phyloP scores from a whole-genome alignment of 345 rosid species.

The Eucalyptus regnans region DNA sequence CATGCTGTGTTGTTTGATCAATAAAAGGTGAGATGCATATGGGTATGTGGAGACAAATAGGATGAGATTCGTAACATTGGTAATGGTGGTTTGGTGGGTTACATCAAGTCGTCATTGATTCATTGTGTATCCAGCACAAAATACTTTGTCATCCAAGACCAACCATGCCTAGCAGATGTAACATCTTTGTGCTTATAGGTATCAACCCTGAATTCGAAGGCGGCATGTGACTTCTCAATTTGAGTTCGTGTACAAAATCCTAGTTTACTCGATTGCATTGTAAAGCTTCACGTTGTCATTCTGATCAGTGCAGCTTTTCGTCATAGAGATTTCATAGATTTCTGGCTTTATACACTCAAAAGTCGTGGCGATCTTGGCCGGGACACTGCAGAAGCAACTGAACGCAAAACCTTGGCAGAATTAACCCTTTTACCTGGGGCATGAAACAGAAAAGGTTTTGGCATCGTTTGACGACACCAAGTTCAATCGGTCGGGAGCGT shows the following conservation, averaged over 20 bases:
- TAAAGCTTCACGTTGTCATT: neutral
- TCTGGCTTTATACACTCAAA: neutral
- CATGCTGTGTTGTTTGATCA: neutral
- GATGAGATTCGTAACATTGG: neutral
- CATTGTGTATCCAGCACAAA: neutral
- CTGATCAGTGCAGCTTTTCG: neutral
- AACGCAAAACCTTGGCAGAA: neutral
- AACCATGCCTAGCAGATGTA: neutral
- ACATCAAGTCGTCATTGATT: neutral
- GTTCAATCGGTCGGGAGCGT: neutral
- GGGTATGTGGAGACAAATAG: neutral
- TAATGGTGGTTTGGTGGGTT: neutral
- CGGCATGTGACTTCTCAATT: neutral
- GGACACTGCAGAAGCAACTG: neutral
- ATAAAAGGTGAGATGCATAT: neutral
- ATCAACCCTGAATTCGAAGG: neutral
- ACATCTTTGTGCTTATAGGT: neutral
- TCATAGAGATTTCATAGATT: neutral
- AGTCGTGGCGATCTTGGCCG: neutral
- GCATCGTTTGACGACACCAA: neutral
- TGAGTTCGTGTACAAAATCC: neutral
- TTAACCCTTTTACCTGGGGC: neutral
- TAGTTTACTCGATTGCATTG: neutral
- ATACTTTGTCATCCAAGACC: neutral
- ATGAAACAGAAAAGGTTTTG: neutral